A percentile compares a stretch with the other conserved stretches of the same genome.
phyloP scores from a whole-genome alignment of 2,329 filamentous ascomycete genomes.

The Botrytis galanthina region DNA sequence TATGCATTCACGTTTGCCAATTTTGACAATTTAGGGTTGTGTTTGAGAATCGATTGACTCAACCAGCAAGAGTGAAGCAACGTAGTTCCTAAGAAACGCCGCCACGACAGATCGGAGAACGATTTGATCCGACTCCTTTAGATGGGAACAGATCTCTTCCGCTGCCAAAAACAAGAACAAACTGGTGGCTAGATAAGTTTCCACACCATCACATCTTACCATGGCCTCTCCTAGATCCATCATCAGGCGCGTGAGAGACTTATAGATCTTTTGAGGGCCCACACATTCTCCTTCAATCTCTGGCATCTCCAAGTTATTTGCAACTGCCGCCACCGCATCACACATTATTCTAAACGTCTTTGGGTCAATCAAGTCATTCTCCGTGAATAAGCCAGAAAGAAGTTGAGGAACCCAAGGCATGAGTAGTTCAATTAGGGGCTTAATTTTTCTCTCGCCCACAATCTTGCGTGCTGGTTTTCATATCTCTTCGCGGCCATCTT shows the following conservation, averaged over 20 bases:
- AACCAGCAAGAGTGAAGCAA: not conserved
- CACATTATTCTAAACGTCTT: not conserved
- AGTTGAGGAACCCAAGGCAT: not conserved
- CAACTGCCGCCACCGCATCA: not conserved
- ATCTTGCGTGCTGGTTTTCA: not conserved
- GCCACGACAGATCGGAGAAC: not conserved
- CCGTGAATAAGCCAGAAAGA: not conserved
- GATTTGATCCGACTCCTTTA: not conserved
- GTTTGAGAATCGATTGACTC: not conserved
- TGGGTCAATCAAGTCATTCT: not conserved
- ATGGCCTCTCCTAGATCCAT: not conserved
- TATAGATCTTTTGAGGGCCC: not conserved
- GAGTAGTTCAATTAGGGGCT: not conserved
- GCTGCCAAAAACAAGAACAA: not conserved
- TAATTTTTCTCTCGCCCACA: not conserved
- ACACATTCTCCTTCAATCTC: not conserved
- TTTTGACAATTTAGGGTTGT: not conserved
- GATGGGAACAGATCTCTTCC: not conserved
- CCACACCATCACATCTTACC: not conserved
- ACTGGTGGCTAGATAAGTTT: not conserved
- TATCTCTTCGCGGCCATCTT: not conserved
- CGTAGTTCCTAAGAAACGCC: not conserved
- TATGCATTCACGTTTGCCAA: not conserved
- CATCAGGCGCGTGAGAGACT: not conserved
- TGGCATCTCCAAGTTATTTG: not conserved